Evolutionary conservation across 2,329 filamentous ascomycete genomes (phyloP), one percentile per base, ranked within the genome.

Genomic region (Colletotrichum gigasporum): DNA sequence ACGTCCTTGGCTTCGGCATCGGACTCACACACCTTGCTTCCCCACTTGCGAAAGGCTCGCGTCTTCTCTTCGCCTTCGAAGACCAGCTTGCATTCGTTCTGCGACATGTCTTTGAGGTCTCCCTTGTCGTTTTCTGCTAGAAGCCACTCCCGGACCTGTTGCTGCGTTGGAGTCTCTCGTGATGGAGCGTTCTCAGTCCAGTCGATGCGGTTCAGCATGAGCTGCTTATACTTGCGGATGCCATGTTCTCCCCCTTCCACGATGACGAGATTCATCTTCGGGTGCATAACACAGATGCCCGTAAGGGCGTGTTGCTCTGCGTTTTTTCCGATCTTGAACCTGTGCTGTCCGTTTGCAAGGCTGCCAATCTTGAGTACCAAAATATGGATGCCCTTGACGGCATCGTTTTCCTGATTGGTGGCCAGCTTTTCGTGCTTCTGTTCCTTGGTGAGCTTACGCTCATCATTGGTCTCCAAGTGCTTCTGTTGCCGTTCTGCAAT

Each of bases 151-250:
- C 89, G 88, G 47, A 89, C 83, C 63, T 86, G 87, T 60, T 85
- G 83, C 61, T 89, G 90, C 35, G 83, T 85, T 64, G 89, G 84
- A 51, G 83, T 84, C 41, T 88, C 80, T 37, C 84, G 84, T 0
- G 94, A 90, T 2, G 89, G 89, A 0, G 88, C 86, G 70, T 97
- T 97, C 74, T 98, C 94, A 2, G 91, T 91, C 96, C 96, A 99
- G 76, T 97, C 91, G 72, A 98, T 94, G 48, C 96, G 93, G 70
- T 95, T 90, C 42, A 96, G 83, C 92, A 99, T 94, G 28, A 99
- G 84, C 76, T 97, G 97, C 76, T 91, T 93, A 82, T 95, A 98
- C 67, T 90, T 90, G 54, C 88, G 89, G 74, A 96, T 91, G 63
- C 91, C 91, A 80, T 96, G 90, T 64, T 89, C 83, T 37, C 96